phyloP scores from a whole-genome alignment of 2,329 filamentous ascomycete genomes.

The Monosporascus ibericus region DNA sequence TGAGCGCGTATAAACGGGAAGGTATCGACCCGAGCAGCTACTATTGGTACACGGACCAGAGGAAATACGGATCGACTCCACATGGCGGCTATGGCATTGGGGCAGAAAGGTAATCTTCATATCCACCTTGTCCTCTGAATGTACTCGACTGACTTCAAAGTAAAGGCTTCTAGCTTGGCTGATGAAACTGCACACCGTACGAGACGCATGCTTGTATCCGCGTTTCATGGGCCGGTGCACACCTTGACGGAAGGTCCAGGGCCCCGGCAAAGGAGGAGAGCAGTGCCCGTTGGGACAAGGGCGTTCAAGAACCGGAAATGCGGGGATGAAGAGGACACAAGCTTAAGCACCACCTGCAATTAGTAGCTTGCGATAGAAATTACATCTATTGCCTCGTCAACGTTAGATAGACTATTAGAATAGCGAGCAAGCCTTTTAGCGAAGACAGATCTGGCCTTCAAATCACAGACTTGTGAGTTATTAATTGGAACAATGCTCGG shows the following conservation, averaged over 20 bases:
- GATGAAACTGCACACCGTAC: slow-evolving; percentile 57
- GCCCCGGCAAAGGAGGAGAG: too few relatives aligned
- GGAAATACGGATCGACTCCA: slow-evolving; percentile 90
- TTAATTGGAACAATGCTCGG: too few relatives aligned
- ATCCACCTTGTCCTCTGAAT: not conserved
- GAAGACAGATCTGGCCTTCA: too few relatives aligned
- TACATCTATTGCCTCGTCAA: too few relatives aligned
- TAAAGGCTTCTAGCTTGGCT: slow-evolving; percentile 52
- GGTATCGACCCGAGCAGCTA: slow-evolving; percentile 79
- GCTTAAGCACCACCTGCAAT: too few relatives aligned
- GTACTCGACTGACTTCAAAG: not conserved
- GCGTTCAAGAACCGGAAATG: too few relatives aligned
- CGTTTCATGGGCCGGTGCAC: slow-evolving; percentile 78
- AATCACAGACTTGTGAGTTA: too few relatives aligned
- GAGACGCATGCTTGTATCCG: slow-evolving; percentile 68
- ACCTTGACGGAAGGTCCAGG: slow-evolving; percentile 40
- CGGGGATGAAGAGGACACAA: too few relatives aligned
- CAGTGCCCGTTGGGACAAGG: too few relatives aligned
- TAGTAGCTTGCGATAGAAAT: too few relatives aligned
- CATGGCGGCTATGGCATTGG: slow-evolving; percentile 93
- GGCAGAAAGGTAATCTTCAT: slow-evolving; percentile 61
- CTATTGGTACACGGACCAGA: slow-evolving; percentile 98
- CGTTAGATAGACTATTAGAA: too few relatives aligned
- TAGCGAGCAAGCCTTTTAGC: too few relatives aligned
- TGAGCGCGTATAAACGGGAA: slow-evolving; percentile 82